phyloP scores from a whole-genome alignment of 805 yeast genomes.

The Kuraishia cidri region DNA sequence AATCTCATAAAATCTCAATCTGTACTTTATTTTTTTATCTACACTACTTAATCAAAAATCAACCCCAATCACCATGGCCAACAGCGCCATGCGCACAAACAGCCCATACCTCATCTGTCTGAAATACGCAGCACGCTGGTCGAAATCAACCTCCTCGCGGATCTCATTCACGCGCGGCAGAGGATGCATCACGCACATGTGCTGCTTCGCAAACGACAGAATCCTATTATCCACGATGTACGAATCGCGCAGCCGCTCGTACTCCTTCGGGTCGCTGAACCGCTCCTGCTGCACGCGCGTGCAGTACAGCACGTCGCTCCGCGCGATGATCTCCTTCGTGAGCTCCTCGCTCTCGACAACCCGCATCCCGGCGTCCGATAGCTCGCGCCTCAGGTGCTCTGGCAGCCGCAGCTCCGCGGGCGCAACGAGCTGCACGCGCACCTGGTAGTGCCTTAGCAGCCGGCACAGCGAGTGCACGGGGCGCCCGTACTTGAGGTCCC shows the following conservation, averaged over 20 bases:
- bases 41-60: no score
- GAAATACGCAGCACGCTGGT: conserved; percentile 98
- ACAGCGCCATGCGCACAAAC: conserved; percentile 96
- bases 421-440: conserved; percentile 82
- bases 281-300: conserved; percentile 98
- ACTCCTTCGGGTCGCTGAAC: conserved; percentile 67
- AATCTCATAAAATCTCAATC: no score
- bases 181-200: conserved; percentile 99
- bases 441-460: conserved; percentile 85
- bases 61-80: conserved; percentile 97
- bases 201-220: conserved; percentile 87
- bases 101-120: conserved; percentile 99
- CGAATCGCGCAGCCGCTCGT: conserved; percentile 81
- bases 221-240: conserved; percentile 91
- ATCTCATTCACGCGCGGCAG: conserved; percentile 96
- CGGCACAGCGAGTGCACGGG: conserved; percentile 96
- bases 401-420: conserved; percentile 89
- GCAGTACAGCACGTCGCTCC: conserved; percentile 93
- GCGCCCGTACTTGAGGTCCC: conserved; percentile 96
- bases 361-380: conserved; percentile 59
- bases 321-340: conserved; percentile 78
- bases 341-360: conserved; percentile 66
- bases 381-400: conserved; percentile 55
- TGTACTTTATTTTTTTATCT: no score
- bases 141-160: conserved; percentile 97